phyloP scores from a whole-genome alignment of 345 rosid species.

The Anacardium occidentale region DNA sequence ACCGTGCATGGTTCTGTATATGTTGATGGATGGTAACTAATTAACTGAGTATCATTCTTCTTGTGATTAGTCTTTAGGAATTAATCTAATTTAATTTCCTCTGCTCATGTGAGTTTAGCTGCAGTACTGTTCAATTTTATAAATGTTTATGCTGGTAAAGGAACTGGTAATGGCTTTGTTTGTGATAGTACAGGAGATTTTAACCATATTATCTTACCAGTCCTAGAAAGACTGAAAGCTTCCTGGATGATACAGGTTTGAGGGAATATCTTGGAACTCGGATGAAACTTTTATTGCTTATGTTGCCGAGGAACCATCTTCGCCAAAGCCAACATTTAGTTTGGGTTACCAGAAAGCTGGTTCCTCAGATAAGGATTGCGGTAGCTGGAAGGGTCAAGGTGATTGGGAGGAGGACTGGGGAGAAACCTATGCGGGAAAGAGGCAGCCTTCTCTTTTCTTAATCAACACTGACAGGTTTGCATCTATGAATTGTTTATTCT shows the following conservation, averaged over 20 bases:
- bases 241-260: slow-evolving; percentile 58
- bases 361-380: slow-evolving; percentile 51
- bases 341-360: slow-evolving; percentile 54
- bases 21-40: slow-evolving; percentile 75
- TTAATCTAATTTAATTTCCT: neutral
- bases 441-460: slow-evolving; percentile 72
- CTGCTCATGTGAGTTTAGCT: neutral
- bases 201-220: slow-evolving; percentile 3
- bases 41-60: slow-evolving; percentile 9
- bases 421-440: slow-evolving; percentile 87
- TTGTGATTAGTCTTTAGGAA: slow-evolving; percentile 3
- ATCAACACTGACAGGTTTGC: slow-evolving; percentile 57
- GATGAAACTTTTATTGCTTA: slow-evolving; percentile 77
- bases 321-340: slow-evolving; percentile 61
- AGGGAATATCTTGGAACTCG: slow-evolving; percentile 90
- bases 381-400: slow-evolving; percentile 92
- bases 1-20: slow-evolving; percentile 82
- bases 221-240: slow-evolving; percentile 17
- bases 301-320: slow-evolving; percentile 76
- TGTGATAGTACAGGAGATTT: neutral
- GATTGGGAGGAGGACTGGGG: slow-evolving; percentile 99
- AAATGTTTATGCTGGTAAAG: slow-evolving; percentile 4
- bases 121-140: slow-evolving; percentile 10
- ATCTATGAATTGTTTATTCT: slow-evolving; percentile 9
- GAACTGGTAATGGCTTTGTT: neutral